A percentile compares a stretch with the other conserved stretches of the same genome.
phyloP scores from a whole-genome alignment of 371 early-diverging fungal genomes.

The Mortierella sp. region DNA sequence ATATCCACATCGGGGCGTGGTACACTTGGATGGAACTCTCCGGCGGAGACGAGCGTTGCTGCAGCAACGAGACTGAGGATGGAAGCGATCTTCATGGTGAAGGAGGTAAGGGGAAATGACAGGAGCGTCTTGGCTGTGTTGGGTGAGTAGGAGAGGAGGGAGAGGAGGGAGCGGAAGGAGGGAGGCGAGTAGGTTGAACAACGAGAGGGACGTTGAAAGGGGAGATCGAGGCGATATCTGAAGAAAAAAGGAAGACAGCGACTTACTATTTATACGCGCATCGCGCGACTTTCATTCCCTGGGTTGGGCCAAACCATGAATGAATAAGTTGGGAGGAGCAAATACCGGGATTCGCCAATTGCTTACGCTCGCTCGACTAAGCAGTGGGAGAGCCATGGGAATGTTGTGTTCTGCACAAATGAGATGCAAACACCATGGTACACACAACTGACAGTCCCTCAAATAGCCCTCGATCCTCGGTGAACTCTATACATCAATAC shows the following conservation, averaged over 20 bases:
- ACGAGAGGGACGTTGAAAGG: neutral
- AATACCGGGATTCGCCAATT: no score
- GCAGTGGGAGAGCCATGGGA: slow-evolving; percentile 1
- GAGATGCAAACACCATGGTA: neutral
- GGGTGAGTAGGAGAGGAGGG: neutral
- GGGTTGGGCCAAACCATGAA: no score
- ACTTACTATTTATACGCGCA: neutral
- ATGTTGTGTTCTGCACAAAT: neutral
- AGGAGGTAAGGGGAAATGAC: slow-evolving; percentile 12
- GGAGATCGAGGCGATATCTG: slow-evolving; percentile 18
- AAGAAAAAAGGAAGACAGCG: slow-evolving; percentile 1
- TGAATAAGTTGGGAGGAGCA: no score
- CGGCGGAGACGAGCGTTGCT: slow-evolving; percentile 39
- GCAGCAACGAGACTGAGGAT: slow-evolving; percentile 34
- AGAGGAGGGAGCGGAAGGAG: neutral
- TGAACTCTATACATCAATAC: no score
- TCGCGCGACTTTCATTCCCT: neutral
- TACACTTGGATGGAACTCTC: slow-evolving; percentile 20
- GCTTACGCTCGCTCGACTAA: no score
- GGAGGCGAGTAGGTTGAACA: neutral
- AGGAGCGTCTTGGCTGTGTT: slow-evolving; percentile 17
- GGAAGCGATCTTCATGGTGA: slow-evolving; percentile 39
- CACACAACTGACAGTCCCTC: no score
- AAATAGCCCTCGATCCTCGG: no score
- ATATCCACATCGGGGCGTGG: slow-evolving; percentile 16